Evolutionary conservation across 441 rosid species (phyloP), one percentile per base, ranked within the genome.

Genomic region (Sinapis alba): DNA sequence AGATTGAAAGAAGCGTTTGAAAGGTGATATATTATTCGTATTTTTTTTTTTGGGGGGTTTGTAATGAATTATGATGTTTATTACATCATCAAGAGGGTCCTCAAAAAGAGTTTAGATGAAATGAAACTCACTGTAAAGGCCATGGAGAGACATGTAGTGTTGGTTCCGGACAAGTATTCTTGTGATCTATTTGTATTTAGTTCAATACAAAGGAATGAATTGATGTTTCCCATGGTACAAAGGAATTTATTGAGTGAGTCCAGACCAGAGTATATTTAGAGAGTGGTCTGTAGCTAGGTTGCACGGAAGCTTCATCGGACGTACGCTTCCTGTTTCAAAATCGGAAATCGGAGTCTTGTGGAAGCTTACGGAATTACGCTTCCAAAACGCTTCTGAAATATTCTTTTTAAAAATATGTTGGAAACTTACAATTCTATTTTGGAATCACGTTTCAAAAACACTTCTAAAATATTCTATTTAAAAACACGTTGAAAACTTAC

Each of bases 91-190:
- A 45, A 56, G 6, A 27, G 50, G 50, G 26, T 45, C 28, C 47
- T 65, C 11, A 21, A 21, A 58, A 56, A 62, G 24, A 16, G 16
- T 65, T 58, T 30, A 68, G 73, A 20, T 10, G 27, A 36, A 50
- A 43, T n/a, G 45, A 38, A 38, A 32, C 73, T 51, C 45, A 75
- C 13, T 61, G 79, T 75, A 75, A 75, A 75, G 69, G 69, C 24
- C 62, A 50, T 21, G 13, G 5, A 59, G 43, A 68, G 20, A 68
- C 61, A 50, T 43, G 13, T 47, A 32, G 18, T 12, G 16, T 12
- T 67, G 45, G 62, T 34, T 74, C 32, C 34, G 63, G 43, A 68
- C 30, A 60, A 30, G 51, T 32, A 74, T 47, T 60, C 62, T 32
- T 74, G 30, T 67, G 53, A 47, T 74, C 19, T 65, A 19, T 56